Evolutionary conservation across 2,329 filamentous ascomycete species (phyloP), one percentile per base, ranked within the genome.

Genomic region (Ceratocystis colombiana): DNA sequence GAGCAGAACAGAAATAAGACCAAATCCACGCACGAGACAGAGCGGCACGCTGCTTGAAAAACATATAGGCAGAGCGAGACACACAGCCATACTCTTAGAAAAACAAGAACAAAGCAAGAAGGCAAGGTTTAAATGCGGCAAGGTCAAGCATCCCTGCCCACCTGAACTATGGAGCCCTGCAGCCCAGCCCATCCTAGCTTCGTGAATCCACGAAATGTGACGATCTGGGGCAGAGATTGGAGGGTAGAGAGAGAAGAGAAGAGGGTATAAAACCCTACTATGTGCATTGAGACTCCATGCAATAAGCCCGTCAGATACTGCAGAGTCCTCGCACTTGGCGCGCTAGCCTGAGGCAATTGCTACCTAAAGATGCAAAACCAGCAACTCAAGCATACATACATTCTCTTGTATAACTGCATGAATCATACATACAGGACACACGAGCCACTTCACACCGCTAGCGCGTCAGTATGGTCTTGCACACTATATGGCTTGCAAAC

Each of bases 121-220:
- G 28, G 30, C 17, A 37, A 10, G 55, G 55, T 10, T 41, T 37
- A 37, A 10, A 20, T 62, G 41, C 61, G 10, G 8, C 37, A 41
- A 12, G 12, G 37, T 15, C 37, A 62, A 37, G 25, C 33, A 63
- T 25, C 64, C 57, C 44, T 64, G 61, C 30, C n/a, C 48, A 30
- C 37, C 62, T 67, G 61, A 64, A 64, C 61, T 62, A 61, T 48
- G 61, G 33, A 64, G 37, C 46, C 22, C 25, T 59, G 28, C 55
- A 59, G 28, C 8, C 28, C 7, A 7, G 55, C 55, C 28, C 10
- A 59, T 37, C 55, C 55, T n/a, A n/a, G 55, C 55, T 59, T 59
- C 6, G 22, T 25, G 4, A 37, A 10, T 30, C 1, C 37, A 41
- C 10, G 8, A 8, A 15, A 33, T 33, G 28, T 59, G 55, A 37